Conservation (phyloP, 495 filamentous ascomycete species). For the Daldinia vernicosa region DNA sequence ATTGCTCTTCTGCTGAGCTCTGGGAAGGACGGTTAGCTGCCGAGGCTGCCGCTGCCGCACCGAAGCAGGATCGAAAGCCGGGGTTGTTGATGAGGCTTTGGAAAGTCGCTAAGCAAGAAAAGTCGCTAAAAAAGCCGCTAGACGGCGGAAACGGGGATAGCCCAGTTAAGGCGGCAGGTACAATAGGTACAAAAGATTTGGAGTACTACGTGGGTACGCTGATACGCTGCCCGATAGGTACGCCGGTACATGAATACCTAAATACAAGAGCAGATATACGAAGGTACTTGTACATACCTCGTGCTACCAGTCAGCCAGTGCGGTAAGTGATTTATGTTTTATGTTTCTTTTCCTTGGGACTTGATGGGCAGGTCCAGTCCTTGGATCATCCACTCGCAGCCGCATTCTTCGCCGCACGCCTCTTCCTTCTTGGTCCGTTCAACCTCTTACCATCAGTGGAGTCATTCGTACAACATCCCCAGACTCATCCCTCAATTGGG, state of each 20-base stretch:
- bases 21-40: slow-evolving; percentile 27
- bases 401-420: slow-evolving; percentile 46
- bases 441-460: slow-evolving; percentile 33
- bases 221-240: not conserved
- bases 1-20: slow-evolving; percentile 9
- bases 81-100: slow-evolving; percentile 40
- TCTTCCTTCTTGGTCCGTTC: slow-evolving; percentile 39
- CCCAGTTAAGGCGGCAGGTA: slow-evolving; percentile 32
- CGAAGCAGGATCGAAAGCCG: slow-evolving; percentile 35
- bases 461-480: slow-evolving; percentile 31
- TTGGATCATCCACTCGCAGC: slow-evolving; percentile 42
- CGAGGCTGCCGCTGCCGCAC: slow-evolving; percentile 6
- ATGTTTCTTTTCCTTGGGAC: slow-evolving; percentile 18
- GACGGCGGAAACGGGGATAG: slow-evolving; percentile 39
- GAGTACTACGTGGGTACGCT: slow-evolving; percentile 1
- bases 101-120: slow-evolving; percentile 9
- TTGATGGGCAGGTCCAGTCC: slow-evolving; percentile 20
- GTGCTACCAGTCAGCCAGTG: slow-evolving; percentile 1
- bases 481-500: slow-evolving; percentile 31
- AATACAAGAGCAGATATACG: slow-evolving; percentile 6
- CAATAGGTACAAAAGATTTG: slow-evolving; percentile 24
- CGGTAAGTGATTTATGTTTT: slow-evolving; percentile 12
- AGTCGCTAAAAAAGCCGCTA: slow-evolving; percentile 30
- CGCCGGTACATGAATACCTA: not conserved
- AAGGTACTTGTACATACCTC: slow-evolving; percentile 16